Conservation (phyloP, 2,329 filamentous ascomycete genomes). For the Emergomyces pasteurianus region DNA sequence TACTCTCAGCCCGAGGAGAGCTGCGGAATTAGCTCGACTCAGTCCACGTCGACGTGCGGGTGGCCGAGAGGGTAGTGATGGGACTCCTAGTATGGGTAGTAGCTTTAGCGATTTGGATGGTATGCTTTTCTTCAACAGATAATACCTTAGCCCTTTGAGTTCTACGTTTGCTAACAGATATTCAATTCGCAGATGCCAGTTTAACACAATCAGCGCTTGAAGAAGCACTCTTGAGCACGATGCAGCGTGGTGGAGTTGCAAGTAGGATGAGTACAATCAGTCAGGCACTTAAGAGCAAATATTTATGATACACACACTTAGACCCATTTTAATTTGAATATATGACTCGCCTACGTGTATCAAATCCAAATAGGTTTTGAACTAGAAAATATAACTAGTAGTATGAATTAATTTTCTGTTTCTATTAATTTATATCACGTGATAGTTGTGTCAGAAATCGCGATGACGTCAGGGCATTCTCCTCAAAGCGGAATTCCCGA, state of each 20-base stretch:
- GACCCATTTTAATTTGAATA: neutral
- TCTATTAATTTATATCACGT: neutral
- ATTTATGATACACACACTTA: conserved; percentile 24
- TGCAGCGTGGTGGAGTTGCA: conserved; percentile 42
- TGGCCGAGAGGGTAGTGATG: conserved; percentile 39
- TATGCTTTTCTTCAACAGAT: conserved; percentile 14
- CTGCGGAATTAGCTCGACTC: conserved; percentile 36
- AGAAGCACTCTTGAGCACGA: conserved; percentile 51
- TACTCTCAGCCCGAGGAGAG: conserved; percentile 33
- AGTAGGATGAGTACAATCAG: conserved; percentile 42
- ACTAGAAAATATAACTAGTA: too few relatives aligned
- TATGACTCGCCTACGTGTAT: neutral
- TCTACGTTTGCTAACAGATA: conserved; percentile 1
- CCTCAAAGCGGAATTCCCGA: neutral
- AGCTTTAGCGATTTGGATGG: conserved; percentile 56
- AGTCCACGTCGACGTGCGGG: conserved; percentile 33
- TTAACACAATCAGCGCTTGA: conserved; percentile 54
- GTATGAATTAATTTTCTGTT: too few relatives aligned
- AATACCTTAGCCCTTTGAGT: neutral
- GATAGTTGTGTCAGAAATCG: neutral
- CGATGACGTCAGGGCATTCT: neutral
- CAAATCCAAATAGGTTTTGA: too few relatives aligned
- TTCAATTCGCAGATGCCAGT: conserved; percentile 39
- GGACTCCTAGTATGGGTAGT: conserved; percentile 51
- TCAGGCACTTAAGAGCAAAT: conserved; percentile 42